Percentiles rank a stretch among this genome's conserved stretches.
phyloP scores from a whole-genome alignment of 1,284 basidiomycete species.

The Kalmanozyma brasiliensis region DNA sequence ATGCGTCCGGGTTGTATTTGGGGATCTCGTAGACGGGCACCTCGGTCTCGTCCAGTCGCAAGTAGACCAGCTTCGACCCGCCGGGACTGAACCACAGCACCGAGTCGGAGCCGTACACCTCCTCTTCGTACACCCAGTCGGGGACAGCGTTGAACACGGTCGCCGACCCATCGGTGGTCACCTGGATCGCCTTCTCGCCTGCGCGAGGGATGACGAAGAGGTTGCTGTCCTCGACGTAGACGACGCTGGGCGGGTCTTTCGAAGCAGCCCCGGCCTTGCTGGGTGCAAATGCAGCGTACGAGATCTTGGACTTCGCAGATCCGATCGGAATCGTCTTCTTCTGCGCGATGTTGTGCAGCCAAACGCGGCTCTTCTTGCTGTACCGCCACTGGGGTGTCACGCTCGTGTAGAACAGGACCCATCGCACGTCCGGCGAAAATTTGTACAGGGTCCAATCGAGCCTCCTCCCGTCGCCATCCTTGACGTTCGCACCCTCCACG shows the following conservation, averaged over 20 bases:
- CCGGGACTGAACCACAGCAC: constrained; percentile 93
- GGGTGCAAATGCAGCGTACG: constrained; percentile 45
- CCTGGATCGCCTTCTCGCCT: constrained; percentile 73
- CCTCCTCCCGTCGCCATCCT: constrained; percentile 36
- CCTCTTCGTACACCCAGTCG: constrained; percentile 75
- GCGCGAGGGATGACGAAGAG: constrained; percentile 44
- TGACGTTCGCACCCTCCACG: constrained; percentile 52
- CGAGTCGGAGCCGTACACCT: constrained; percentile 77
- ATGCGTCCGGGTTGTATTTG: constrained; percentile 77
- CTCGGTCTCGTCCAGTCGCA: constrained; percentile 85
- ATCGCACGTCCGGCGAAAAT: constrained; percentile 52
- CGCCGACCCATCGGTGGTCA: constrained; percentile 83
- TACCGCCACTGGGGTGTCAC: constrained; percentile 84
- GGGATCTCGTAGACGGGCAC: constrained; percentile 89
- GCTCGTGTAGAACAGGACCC: constrained; percentile 54
- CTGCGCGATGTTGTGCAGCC: constrained; percentile 77
- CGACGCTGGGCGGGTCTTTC: constrained; percentile 29
- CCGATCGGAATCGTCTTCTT: constrained; percentile 74
- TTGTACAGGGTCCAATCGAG: constrained; percentile 50
- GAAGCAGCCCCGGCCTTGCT: background rate
- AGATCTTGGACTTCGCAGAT: constrained; percentile 27
- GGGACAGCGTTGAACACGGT: constrained; percentile 93
- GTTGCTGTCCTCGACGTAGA: constrained; percentile 56
- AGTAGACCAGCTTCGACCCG: constrained; percentile 81
- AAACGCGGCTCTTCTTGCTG: constrained; percentile 88